Base-by-base conservation (phyloP, 2,329 filamentous ascomycete genomes). In the Fusarium cicatricum region DNA sequence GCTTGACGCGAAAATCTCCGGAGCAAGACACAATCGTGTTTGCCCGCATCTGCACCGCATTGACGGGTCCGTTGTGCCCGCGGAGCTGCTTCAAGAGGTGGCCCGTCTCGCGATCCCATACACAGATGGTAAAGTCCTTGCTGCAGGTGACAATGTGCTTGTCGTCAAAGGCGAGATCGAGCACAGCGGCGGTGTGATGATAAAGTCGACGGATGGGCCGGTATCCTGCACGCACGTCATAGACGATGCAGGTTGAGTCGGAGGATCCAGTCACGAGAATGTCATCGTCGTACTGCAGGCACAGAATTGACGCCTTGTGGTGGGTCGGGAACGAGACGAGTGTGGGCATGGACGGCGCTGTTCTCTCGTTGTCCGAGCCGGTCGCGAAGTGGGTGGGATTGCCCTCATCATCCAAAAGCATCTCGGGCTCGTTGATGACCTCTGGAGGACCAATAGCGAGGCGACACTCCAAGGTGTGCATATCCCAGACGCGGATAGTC, bases 211-310 rank as follows among this genome's bases (percentile, higher is more conserved):
- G 87, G 55, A 97, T 86, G 0, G 95, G 93, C 54, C 85, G 82
- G 74, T 94, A 97, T 32, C 90, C 84, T 17, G 85, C 85, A 62
- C 87, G 86, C 66, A 97, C 86, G 66, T 92, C 89, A 85, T 96
- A 96, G 17, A 99, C 84, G 58, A 99, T 96, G 75, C 93, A 96
- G 26, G 89, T 92, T 45, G 87, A 87, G 74, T 99, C 95, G 1
- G 93, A 97, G 8, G 93, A 97, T 44, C 95, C 95, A 4, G 95
- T 98, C 14, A 97, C 92, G 67, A 99, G 87, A 60, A 97, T 96
- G 40, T 90, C 83, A 45, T 95, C 87, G 70, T 99, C 95, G 73
- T 96, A 99, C 71, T 97, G 93, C 43, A 99, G 82, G 73, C 95
- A 99, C 16, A 99, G 82, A 58, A 99, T 96, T 11, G 93, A 97